Evolutionary conservation across 352 stramenopile genomes (phyloP), one percentile per base, ranked within the genome.

Genomic region (Phytophthora melonis): DNA sequence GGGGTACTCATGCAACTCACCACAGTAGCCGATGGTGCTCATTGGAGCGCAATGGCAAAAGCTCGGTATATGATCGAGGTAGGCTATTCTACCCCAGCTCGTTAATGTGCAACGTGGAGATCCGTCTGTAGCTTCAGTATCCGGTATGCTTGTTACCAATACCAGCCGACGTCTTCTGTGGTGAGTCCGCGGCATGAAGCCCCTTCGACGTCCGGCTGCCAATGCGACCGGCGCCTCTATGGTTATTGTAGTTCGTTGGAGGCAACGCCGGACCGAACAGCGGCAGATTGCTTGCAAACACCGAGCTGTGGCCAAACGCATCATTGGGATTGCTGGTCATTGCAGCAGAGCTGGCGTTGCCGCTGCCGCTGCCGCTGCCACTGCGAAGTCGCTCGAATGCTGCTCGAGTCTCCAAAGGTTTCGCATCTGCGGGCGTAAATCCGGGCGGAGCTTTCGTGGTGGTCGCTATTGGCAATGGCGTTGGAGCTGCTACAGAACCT

Each of bases 351-450:
- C 19, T 34, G 21, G 21, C 41, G 34, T 56, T 2, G 6, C 25
- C 19, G 9, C 19, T 39, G 27, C 27, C 27, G 27, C 27, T 30
- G n/a, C n/a, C n/a, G n/a, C n/a, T n/a, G 21, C 58, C 50, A 18
- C 39, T 66, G 39, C 70, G 70, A 47, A 89, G 75, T 9, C 68
- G 75, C 49, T 84, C 79, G 56, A 92, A 92, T 19, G 84, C 84
- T 32, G 75, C 82, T 27, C 74, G 78, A 2, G 82, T 73, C 34
- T 86, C 82, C 49, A 79, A 27, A 1, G 86, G 86, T 18, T 88
- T 82, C 3, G 86, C 86, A 61, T 93, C 86, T 0, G 79, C 84
- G 3, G 86, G 58, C 1, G 84, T 84, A 71, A 93, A 93, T 23
- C 86, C 86, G 21, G 86, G 86, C 19, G 84, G 81, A 1, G 79